Evolutionary conservation across 495 filamentous ascomycete species (phyloP).

Genomic region (Penicillium macrosclerotiorum): DNA sequence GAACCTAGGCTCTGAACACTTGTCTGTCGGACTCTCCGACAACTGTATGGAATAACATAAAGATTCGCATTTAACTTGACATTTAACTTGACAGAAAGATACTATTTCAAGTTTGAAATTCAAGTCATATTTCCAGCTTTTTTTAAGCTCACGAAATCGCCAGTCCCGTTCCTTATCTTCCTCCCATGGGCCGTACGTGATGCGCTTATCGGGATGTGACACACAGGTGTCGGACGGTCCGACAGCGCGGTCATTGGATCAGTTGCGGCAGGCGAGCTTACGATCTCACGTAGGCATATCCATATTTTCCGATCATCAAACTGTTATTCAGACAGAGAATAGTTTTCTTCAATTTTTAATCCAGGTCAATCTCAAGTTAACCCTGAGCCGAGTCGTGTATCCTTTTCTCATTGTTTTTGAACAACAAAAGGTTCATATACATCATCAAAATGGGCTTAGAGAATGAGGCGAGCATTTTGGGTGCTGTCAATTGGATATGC

Average conservation of each 20-base stretch:
- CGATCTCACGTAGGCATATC: neutral
- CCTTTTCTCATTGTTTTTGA: no score
- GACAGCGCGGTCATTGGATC: neutral
- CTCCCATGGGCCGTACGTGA: neutral
- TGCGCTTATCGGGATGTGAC: neutral
- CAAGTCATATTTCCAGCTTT: no score
- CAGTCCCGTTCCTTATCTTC: neutral
- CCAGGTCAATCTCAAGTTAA: no score
- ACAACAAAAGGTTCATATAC: no score
- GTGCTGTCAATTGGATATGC: neutral
- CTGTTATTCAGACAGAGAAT: no score
- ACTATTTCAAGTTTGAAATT: no score
- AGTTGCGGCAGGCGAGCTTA: neutral
- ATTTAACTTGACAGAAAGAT: no score
- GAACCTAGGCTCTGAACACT: no score
- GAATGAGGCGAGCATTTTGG: constrained; percentile 1
- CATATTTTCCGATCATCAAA: neutral
- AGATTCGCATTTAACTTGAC: neutral
- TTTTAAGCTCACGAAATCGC: neutral
- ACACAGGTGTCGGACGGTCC: constrained; percentile 10
- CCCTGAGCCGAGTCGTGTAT: no score
- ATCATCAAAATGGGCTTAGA: constrained; percentile 10
- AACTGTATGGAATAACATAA: no score
- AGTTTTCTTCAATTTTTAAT: no score
- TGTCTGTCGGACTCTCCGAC: no score